Conservation (phyloP, 768 basidiomycete species). For the Trametes gibbosa region DNA sequence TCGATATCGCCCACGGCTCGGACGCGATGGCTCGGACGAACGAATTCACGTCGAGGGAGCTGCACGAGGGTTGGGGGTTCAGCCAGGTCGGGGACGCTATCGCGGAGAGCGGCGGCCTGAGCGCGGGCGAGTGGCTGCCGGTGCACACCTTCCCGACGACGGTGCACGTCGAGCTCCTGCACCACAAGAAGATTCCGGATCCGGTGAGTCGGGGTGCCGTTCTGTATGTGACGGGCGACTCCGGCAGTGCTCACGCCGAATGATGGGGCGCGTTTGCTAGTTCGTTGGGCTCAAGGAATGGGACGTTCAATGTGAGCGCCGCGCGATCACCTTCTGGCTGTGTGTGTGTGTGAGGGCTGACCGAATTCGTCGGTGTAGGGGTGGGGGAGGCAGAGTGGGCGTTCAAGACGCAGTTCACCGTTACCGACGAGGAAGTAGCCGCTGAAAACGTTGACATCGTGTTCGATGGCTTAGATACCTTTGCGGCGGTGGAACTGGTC, state of each 20-base stretch:
- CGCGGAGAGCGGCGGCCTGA: conserved; percentile 38
- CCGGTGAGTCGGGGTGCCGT: conserved; percentile 57
- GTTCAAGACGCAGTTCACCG: conserved; percentile 66
- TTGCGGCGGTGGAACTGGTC: conserved; percentile 69
- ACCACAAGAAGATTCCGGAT: conserved; percentile 71
- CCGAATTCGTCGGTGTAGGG: conserved; percentile 48
- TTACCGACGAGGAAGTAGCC: conserved; percentile 45
- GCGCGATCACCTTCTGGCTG: neutral
- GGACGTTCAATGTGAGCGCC: conserved; percentile 79
- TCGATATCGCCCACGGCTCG: no score
- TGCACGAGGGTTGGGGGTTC: conserved; percentile 59
- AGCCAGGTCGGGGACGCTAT: conserved; percentile 60
- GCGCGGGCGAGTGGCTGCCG: conserved; percentile 64
- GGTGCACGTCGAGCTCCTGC: conserved; percentile 83
- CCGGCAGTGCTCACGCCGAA: neutral
- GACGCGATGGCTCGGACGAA: no score
- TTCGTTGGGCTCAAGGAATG: conserved; percentile 80
- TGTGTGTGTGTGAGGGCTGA: neutral
- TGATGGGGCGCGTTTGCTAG: conserved; percentile 35
- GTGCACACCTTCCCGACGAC: conserved; percentile 75
- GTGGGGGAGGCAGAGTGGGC: conserved; percentile 85
- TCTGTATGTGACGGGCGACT: no score
- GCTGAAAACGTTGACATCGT: conserved; percentile 64
- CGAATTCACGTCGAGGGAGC: conserved; percentile 23
- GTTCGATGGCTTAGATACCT: conserved; percentile 92